Evolutionary conservation across 805 yeast species (phyloP), one percentile per base, ranked within the genome.

Genomic region (Kazachstania taianensis): DNA sequence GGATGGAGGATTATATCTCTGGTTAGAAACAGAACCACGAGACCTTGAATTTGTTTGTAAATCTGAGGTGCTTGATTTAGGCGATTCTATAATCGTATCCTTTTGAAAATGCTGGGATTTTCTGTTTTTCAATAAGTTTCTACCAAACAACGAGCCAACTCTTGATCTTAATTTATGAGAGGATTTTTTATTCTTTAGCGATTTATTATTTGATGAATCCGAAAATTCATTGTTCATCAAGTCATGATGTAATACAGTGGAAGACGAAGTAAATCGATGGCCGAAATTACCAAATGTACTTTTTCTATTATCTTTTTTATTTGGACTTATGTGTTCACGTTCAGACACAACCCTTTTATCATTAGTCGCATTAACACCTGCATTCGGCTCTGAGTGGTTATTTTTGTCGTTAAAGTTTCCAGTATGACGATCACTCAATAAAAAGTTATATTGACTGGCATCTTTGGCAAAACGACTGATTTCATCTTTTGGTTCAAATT

Each of bases 111-210:
- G 30, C 29, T 41, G 41, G 9, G 46, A 40, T 30, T 38, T 40
- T 35, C 38, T 59, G 17, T 59, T 57, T 31, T 64, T 62, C 42
- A 66, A 65, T 49, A 73, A 75, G 55, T 73, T 78, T 44, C 75
- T 71, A 30, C 81, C 78, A 48, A 82, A 75, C 42, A 82, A 72
- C 1, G 92, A 78, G 7, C 94, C 94, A 38, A 82, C 79, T 49
- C 65, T 75, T 5, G 86, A 79, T 57, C 73, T 74, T 48, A 82
- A 56, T 31, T 67, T 69, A 31, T 56, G 56, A 35, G 57, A 49
- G 14, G 58, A 41, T 39, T 59, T 59, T 34, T 54, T 57, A 22
- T 49, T 45, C 32, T 52, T 52, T 29, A 44, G 45, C 14, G 57
- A 44, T 27, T 35, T 49, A 52, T 43, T 65, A 32, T 51, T 57